phyloP scores from a whole-genome alignment of 2,329 filamentous ascomycete genomes.

The Metarhizium album region DNA sequence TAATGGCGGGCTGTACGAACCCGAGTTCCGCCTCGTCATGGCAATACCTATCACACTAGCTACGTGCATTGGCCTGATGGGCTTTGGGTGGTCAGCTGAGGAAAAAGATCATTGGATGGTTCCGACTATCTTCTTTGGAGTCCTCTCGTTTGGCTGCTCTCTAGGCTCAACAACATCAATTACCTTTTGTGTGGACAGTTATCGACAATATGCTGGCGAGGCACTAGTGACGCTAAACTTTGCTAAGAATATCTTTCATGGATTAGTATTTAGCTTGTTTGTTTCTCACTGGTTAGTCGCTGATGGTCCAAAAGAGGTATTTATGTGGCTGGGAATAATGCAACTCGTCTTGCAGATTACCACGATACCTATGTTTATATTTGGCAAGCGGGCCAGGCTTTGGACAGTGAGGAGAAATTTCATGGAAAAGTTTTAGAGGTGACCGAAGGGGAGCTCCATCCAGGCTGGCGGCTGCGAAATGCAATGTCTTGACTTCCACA shows the following conservation, averaged over 20 bases:
- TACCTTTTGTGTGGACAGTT: conserved; percentile 88
- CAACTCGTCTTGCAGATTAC: conserved; percentile 65
- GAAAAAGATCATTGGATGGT: conserved; percentile 75
- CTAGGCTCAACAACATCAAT: conserved; percentile 85
- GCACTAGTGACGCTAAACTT: conserved; percentile 92
- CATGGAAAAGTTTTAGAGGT: conserved; percentile 62
- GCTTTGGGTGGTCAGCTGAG: conserved; percentile 83
- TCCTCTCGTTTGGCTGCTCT: conserved; percentile 86
- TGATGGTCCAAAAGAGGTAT: conserved; percentile 68
- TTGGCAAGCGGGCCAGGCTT: conserved; percentile 81
- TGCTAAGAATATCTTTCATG: conserved; percentile 87
- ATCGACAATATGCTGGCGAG: conserved; percentile 87
- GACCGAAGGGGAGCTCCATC: too few species aligned
- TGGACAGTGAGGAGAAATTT: conserved; percentile 83
- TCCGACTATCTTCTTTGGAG: conserved; percentile 83
- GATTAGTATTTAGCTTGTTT: conserved; percentile 79
- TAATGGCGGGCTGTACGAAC: conserved; percentile 89
- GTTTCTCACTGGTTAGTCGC: conserved; percentile 71
- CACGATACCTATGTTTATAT: conserved; percentile 89
- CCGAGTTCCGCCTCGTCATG: conserved; percentile 88
- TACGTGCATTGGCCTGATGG: conserved; percentile 81
- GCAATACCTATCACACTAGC: conserved; percentile 65
- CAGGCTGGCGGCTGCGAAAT: too few species aligned
- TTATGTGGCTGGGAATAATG: conserved; percentile 73
- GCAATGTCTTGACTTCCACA: too few species aligned